A percentile compares a stretch with the other conserved stretches of the same genome.
phyloP scores from a whole-genome alignment of 768 basidiomycete species.

The Mycena floridula region DNA sequence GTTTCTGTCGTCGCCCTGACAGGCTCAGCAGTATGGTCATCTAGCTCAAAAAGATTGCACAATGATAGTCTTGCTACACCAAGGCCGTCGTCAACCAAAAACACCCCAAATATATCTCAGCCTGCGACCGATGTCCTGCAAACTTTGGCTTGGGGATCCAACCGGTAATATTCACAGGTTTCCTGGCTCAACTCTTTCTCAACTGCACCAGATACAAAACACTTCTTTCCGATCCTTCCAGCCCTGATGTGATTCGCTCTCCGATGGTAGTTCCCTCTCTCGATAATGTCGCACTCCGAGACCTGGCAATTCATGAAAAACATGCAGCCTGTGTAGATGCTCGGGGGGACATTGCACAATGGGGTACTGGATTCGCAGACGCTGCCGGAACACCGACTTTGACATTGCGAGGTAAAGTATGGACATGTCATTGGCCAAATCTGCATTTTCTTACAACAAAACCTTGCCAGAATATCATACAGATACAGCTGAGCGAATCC shows the following conservation, averaged over 20 bases:
- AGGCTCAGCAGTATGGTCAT: too few relatives aligned
- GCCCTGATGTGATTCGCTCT: constrained; percentile 35
- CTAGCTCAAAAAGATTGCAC: too few relatives aligned
- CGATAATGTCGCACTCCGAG: constrained; percentile 63
- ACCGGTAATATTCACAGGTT: constrained; percentile 35
- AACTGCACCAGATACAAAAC: constrained; percentile 47
- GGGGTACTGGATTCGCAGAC: constrained; percentile 60
- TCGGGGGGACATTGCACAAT: constrained; percentile 78
- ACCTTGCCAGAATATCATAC: constrained; percentile 63
- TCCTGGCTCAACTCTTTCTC: constrained; percentile 1
- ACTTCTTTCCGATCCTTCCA: constrained; percentile 33
- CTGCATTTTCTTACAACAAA: background rate
- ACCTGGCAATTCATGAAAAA: constrained; percentile 58
- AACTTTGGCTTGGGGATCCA: constrained; percentile 71
- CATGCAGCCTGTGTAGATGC: constrained; percentile 76
- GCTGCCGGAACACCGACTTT: constrained; percentile 32
- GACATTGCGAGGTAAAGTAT: constrained; percentile 63
- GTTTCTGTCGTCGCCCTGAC: too few relatives aligned
- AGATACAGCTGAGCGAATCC: constrained; percentile 52
- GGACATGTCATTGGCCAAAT: constrained; percentile 8
- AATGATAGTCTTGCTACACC: too few relatives aligned
- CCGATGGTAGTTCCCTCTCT: constrained; percentile 55
- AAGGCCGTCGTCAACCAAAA: too few relatives aligned
- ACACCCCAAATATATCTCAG: too few relatives aligned
- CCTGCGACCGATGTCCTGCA: constrained; percentile 26